Evolutionary conservation across 148 eudicot species (phyloP), one percentile per base, ranked within the genome.

Genomic region (Vaccinium myrtillus): DNA sequence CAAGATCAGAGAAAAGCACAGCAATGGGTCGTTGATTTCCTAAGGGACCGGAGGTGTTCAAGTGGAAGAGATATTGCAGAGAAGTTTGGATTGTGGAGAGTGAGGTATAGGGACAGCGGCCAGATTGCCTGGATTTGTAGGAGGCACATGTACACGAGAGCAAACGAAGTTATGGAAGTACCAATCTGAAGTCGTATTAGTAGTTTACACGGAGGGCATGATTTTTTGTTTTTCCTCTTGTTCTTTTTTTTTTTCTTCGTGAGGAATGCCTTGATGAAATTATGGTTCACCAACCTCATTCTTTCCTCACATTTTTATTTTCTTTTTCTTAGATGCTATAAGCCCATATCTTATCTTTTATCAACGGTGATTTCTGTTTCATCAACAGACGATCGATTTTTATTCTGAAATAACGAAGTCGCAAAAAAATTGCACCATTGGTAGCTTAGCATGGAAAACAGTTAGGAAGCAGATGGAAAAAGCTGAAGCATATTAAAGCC

Each of bases 71-170:
- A 97, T 76, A 93, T 97, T 63, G 98, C 98, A 0, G 99, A 97
- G 77, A 97, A 95, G 85, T 97, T 97, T 86, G 98, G 99, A 56
- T 82, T 97, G 67, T 97, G 98, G 98, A 87, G 99, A 86, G 94
- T 97, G 11, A 92, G 96, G 82, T 97, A 97, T 80, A 86, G 90
- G 86, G 98, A 92, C 82, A 91, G 85, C 65, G 99, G 99, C 32
- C 96, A 90, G 86, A 93, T 97, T 87, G 98, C 98, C 27, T 97
- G 99, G 99, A 84, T 97, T 67, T 97, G 99, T 79, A 89, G 94
- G 78, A 86, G 96, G 88, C 98, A 95, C 85, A 80, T 93, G 88
- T 86, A 91, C 88, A 79, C 94, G 65, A 82, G 99, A 81, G 92
- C 89, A 71, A 90, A 93, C 84, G 96, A 94, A 86, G 86, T 97